Evolutionary conservation across 2,329 filamentous ascomycete genomes (phyloP).

Genomic region (Fusarium oligoseptatum): DNA sequence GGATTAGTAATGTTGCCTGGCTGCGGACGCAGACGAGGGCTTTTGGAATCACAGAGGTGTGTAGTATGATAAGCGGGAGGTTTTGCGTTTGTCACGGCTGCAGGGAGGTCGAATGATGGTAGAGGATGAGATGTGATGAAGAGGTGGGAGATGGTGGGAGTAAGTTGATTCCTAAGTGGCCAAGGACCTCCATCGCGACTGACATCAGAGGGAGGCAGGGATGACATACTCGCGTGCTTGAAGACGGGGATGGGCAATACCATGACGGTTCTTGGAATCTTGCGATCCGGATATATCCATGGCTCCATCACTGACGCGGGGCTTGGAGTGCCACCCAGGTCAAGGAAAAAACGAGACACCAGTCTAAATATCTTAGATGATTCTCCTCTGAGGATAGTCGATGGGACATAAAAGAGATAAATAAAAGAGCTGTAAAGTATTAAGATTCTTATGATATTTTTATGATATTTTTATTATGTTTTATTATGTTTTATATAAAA

Average conservation of each 20-base stretch:
- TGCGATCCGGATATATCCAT: neutral
- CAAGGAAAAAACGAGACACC: no score
- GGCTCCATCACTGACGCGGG: neutral
- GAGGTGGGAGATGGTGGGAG: neutral
- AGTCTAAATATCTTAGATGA: no score
- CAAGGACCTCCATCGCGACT: neutral
- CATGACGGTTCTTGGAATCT: constrained; percentile 10
- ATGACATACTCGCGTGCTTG: constrained; percentile 31
- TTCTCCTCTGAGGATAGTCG: no score
- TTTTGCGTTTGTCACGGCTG: constrained; percentile 9
- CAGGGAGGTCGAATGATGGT: constrained; percentile 4
- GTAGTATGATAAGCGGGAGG: constrained; percentile 3
- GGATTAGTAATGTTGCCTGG: constrained; percentile 33
- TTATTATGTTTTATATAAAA: no score
- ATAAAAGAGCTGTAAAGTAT: no score
- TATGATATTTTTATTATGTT: no score
- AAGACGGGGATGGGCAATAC: constrained; percentile 3
- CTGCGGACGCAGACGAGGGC: neutral
- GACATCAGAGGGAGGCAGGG: constrained; percentile 21
- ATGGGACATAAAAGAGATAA: no score
- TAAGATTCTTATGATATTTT: no score
- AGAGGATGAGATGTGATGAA: neutral
- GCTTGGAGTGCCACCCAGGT: neutral
- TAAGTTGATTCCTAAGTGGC: neutral
- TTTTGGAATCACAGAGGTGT: constrained; percentile 24